Conservation (phyloP, 1,284 basidiomycete genomes). For the Violaceomyces palustris region DNA sequence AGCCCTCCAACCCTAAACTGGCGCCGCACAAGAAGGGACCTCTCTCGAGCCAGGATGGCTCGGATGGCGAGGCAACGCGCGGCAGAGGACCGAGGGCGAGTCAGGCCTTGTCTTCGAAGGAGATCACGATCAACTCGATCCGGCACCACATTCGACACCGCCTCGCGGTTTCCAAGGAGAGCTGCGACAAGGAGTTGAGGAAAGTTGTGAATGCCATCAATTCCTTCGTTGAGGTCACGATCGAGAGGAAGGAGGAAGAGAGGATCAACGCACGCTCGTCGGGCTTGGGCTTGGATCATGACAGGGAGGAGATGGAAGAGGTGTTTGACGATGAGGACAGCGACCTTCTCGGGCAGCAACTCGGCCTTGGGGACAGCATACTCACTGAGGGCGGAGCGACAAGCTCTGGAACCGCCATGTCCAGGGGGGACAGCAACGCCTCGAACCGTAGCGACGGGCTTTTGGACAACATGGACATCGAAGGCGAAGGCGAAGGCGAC, state of each 20-base stretch:
- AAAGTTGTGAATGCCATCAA: conserved; percentile 90
- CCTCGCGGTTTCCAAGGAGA: conserved; percentile 85
- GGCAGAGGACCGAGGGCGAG: conserved; percentile 4
- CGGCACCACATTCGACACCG: conserved; percentile 87
- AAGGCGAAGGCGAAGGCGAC: conserved; percentile 1
- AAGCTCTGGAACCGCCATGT: background rate
- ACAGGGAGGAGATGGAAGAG: conserved; percentile 57
- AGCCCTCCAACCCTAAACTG: conserved; percentile 5
- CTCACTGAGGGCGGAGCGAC: background rate
- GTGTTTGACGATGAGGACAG: conserved; percentile 56
- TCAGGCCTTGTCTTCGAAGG: conserved; percentile 21
- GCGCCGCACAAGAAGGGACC: no score
- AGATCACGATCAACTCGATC: conserved; percentile 62
- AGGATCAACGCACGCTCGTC: conserved; percentile 55
- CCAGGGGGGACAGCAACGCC: background rate
- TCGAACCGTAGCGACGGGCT: no score
- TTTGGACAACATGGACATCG: background rate
- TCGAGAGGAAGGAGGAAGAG: conserved; percentile 66
- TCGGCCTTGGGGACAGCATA: background rate
- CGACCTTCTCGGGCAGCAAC: conserved; percentile 4
- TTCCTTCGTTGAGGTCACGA: conserved; percentile 81
- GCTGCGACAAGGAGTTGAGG: conserved; percentile 89
- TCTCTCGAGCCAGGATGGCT: conserved; percentile 5
- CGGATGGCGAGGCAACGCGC: conserved; percentile 12
- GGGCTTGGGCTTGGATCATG: conserved; percentile 12